Base-by-base conservation (phyloP, 2,329 filamentous ascomycete species). In the Talaromyces funiculosus region DNA sequence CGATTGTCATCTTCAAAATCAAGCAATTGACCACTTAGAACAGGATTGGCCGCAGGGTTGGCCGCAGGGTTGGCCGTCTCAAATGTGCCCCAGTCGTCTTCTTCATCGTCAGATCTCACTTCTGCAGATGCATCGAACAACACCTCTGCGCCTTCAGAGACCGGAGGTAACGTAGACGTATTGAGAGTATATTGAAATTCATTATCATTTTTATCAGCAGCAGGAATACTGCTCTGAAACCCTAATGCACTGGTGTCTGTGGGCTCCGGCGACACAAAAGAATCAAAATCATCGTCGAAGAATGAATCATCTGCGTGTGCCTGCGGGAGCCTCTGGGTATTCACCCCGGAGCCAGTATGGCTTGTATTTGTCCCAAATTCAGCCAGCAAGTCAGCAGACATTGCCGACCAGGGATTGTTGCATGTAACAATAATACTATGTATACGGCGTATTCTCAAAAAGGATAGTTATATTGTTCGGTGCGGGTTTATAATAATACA, bases 91-190 rank as follows among this genome's bases (percentile, higher is more conserved):
- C 77, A 80, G 9, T 75, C 75, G 49, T 79, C 77, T 40, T 76
- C 75, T 53, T 78, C 77, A 35, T 76, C 73, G 33, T 71, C 67
- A 12, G 66, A 64, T 31, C 62, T 61, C 38, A 54, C 56, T 49
- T 76, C 74, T 7, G 69, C 63, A 33, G 71, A 64, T 37, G 83
- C 86, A 71, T 90, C 87, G 69, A 90, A 90, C 2, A 90, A 75
- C 3, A 90, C 81, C 64, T 85, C 61, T 10, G 51, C 56, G 26
- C 53, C 61, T 40, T 59, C 35, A n/a, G 53, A 38, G 31, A 59
- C 47, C 2, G 42, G 61, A 43, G 47, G 61, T 42, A 60, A 59
- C 10, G 59, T 29, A 37, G 37, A 42, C 37, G 53, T 22, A 16
- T 53, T 29, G 12, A 45, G 22, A 3, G 31, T 18, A 4, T 24